These are phyloP conservation scores for Eucalyptus albens DNA, from an alignment of 345 rosid genomes.

Conservation along the genomic window DNA sequence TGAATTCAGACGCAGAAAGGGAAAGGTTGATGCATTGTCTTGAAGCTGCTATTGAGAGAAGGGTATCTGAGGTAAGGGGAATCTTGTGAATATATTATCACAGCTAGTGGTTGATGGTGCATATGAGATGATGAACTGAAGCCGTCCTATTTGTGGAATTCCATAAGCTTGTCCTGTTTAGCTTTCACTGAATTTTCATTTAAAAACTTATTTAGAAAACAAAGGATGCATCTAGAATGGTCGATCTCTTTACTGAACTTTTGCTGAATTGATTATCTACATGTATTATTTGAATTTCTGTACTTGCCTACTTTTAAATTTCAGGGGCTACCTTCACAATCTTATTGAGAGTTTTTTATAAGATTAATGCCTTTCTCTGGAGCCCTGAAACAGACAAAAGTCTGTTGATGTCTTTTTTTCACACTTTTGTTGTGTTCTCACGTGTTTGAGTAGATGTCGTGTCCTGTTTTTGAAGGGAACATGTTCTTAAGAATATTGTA, in stretches of 20 bases:
- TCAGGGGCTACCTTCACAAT: neutral
- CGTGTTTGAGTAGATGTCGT: neutral
- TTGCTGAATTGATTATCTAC: neutral
- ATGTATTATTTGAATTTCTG: neutral
- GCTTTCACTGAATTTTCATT: neutral
- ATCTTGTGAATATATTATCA: neutral
- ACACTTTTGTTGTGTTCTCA: neutral
- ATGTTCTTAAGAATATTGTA: neutral
- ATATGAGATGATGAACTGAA: neutral
- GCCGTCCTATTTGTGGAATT: neutral
- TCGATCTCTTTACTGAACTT: neutral
- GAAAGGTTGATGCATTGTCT: conserved; percentile 79
- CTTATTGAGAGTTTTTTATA: neutral
- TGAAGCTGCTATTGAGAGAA: conserved; percentile 88
- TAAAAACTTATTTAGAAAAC: neutral
- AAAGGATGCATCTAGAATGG: neutral
- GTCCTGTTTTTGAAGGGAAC: neutral
- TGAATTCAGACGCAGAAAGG: conserved; percentile 74
- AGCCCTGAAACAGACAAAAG: neutral
- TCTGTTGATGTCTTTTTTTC: neutral
- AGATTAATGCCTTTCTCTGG: neutral
- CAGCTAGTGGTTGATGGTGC: neutral
- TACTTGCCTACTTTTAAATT: neutral
- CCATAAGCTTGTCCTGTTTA: neutral
- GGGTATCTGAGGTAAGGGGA: conserved; percentile 73